phyloP scores from a whole-genome alignment of 1,284 basidiomycete species.

The Bondarzewia mesenterica region DNA sequence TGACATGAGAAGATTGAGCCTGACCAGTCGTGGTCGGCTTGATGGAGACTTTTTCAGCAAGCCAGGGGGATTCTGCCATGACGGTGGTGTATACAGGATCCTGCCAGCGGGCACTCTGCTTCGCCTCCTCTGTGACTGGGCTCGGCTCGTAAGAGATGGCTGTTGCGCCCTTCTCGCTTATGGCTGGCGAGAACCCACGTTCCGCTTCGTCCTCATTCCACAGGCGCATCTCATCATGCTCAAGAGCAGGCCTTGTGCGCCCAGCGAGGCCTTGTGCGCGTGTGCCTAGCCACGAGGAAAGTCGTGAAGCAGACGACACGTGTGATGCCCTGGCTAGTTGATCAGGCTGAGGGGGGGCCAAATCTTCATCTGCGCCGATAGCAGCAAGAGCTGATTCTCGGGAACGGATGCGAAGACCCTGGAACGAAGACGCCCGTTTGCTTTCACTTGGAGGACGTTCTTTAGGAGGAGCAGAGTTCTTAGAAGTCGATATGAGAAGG shows the following conservation, averaged over 20 bases:
- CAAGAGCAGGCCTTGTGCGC: conserved; percentile 8
- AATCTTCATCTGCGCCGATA: background rate
- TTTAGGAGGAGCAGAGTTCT: conserved; percentile 17
- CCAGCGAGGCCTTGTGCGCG: conserved; percentile 9
- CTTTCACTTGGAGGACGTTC: conserved; percentile 5
- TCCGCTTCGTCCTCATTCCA: conserved; percentile 29
- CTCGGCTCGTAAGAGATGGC: conserved; percentile 5
- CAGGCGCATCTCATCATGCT: conserved; percentile 16
- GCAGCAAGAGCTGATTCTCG: conserved; percentile 2
- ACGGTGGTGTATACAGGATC: conserved; percentile 20
- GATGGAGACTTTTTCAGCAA: background rate
- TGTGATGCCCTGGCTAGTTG: background rate
- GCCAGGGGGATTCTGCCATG: conserved; percentile 6
- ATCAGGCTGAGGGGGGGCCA: background rate
- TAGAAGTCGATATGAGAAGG: conserved; percentile 44
- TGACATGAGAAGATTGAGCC: background rate
- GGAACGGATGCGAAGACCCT: conserved; percentile 18
- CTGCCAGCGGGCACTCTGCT: conserved; percentile 17
- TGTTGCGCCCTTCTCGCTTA: conserved; percentile 6
- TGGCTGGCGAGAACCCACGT: conserved; percentile 17
- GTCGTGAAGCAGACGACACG: conserved; percentile 4
- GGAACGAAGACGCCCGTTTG: conserved; percentile 20
- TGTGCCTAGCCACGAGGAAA: conserved; percentile 17
- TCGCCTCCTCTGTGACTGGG: conserved; percentile 9
- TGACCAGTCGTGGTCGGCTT: background rate